Base-by-base conservation (phyloP, 257 asterid species). In the Solanum virginianum region DNA sequence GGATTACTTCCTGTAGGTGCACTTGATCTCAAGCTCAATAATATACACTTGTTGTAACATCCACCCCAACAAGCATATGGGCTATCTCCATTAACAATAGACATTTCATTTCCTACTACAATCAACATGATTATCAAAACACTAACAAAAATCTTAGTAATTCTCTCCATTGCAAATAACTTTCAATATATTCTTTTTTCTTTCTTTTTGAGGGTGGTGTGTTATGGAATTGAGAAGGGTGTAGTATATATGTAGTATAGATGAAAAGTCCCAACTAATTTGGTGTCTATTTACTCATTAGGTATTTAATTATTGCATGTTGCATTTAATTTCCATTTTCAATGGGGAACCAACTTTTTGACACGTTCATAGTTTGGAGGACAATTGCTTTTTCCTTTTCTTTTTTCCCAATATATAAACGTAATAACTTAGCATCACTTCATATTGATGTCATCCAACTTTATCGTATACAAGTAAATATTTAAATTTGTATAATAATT, bases 1-100 rank as follows among this genome's bases (percentile, higher is more conserved):
- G 87, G 85, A 47, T 86, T 43, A 29, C 24, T 85, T n/a, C 80
- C 84, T 3, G 70, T 2, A 22, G 80, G 49, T 16, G 6, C 1
- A 84, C 59, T 45, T 8, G 62, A 2, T 41, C 10, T 29, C 54
- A 45, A 65, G 36, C 56, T 57, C 11, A 86, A 57, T 17, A 87
- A 75, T 75, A 89, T 71, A 74, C 95, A 92, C 63, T 80, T 57
- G 59, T 91, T 93, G 84, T 91, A 92, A 83, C 97, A 93, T 10
- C 97, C 95, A 41, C 97, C 95, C 89, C 88, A 88, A 41, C 95
- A 93, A 18, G 88, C 63, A 82, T 90, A 93, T 3, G 86, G n/a
- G 15, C 11, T 65, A 49, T 89, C 88, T 7, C 88, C 88, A 20
- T 49, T 51, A 24, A 80, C 89, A 47, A 14, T 7, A 24, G 70